Evolutionary conservation across 441 rosid species (phyloP).

Genomic region (Syzygium malaccense): DNA sequence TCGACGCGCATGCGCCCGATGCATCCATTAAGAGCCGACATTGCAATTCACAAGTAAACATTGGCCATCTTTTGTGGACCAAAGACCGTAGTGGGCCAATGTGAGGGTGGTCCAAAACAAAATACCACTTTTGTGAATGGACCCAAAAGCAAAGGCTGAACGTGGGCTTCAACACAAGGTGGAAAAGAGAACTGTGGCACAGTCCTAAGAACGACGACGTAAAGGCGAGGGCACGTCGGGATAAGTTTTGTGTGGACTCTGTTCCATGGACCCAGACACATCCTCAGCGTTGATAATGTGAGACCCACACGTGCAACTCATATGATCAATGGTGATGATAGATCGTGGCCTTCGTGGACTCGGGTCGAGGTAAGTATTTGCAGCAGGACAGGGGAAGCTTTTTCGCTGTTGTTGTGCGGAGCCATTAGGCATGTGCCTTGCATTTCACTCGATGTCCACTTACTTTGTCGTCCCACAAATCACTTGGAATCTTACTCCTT

Average conservation of each 20-base stretch:
- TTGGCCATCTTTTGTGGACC: neutral
- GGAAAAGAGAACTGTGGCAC: neutral
- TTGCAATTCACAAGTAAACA: neutral
- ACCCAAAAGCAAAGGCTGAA: neutral
- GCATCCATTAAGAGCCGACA: neutral
- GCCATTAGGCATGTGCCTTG: neutral
- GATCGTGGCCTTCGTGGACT: neutral
- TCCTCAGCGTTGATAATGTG: neutral
- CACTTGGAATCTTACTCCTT: neutral
- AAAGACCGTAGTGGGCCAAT: neutral
- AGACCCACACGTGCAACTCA: neutral
- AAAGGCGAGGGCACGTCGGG: neutral
- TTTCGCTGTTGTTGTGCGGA: neutral
- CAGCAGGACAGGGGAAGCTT: neutral
- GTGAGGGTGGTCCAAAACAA: neutral
- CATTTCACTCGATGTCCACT: neutral
- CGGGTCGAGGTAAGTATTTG: neutral
- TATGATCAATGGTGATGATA: neutral
- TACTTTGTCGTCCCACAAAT: neutral
- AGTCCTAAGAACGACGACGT: neutral
- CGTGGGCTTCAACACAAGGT: neutral
- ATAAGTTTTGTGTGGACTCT: neutral
- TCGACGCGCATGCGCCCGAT: neutral
- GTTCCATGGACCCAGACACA: neutral
- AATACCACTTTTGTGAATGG: neutral